phyloP scores from a whole-genome alignment of 768 basidiomycete species.

The Rhizopogon roseolus region DNA sequence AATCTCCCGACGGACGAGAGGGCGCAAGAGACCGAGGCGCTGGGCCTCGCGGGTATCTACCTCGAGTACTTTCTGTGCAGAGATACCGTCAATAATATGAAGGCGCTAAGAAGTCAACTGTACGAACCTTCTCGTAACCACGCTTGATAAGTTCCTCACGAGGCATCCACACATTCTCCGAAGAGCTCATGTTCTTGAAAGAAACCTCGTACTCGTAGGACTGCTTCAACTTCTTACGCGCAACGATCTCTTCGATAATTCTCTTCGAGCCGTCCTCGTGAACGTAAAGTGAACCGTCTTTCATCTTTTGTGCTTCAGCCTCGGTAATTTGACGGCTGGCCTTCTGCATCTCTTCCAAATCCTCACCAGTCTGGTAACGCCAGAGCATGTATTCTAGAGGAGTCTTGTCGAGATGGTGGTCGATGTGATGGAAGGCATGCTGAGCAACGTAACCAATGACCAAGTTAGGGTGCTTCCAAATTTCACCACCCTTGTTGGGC shows the following conservation, averaged over 20 bases:
- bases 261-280: conserved; percentile 90
- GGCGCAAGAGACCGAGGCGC: conserved; percentile 89
- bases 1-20: conserved; percentile 97
- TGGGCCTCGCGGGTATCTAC: conserved; percentile 97
- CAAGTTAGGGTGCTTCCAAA: conserved; percentile 99
- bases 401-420: conserved; percentile 97
- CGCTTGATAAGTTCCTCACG: conserved; percentile 97
- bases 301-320: conserved; percentile 93
- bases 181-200: conserved; percentile 91
- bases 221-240: conserved; percentile 98
- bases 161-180: conserved; percentile 97
- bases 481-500: conserved; percentile 92
- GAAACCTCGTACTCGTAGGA: conserved; percentile 98
- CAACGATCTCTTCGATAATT: conserved; percentile 84
- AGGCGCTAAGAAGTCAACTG: neutral
- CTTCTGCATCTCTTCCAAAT: conserved; percentile 95
- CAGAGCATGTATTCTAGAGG: conserved; percentile 99
- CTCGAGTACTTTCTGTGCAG: conserved; percentile 82
- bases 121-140: conserved; percentile 86
- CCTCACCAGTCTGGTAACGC: conserved; percentile 99
- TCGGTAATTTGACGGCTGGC: conserved; percentile 82
- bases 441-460: conserved; percentile 99
- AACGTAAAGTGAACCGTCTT: conserved; percentile 82
- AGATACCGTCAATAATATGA: neutral
- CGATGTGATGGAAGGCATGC: conserved; percentile 99